These are phyloP conservation scores for Aspergillus bridgeri DNA, from an alignment of 495 filamentous ascomycete species.

Conservation along the genomic window DNA sequence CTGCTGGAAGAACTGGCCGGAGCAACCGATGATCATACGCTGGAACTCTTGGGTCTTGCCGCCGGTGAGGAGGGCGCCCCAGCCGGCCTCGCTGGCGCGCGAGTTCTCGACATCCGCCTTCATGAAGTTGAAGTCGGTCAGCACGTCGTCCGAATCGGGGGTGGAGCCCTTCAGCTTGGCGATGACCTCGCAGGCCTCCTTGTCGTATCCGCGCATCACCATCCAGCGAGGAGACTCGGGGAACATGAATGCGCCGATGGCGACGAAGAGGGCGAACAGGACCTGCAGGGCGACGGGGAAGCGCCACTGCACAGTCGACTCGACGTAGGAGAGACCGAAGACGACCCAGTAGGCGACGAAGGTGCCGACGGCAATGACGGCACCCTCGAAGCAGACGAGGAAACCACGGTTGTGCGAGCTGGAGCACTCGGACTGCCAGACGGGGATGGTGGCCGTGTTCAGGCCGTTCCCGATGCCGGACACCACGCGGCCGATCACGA, in stretches of 20 bases:
- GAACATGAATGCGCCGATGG: constrained; percentile 35
- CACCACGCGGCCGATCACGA: constrained; percentile 57
- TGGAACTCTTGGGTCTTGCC: constrained; percentile 20
- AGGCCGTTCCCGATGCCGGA: constrained; percentile 41
- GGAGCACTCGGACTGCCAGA: constrained; percentile 47
- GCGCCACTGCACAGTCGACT: constrained; percentile 39
- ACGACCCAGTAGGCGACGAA: constrained; percentile 36
- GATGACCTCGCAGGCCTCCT: constrained; percentile 22
- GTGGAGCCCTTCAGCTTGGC: constrained; percentile 25
- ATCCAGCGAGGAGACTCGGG: constrained; percentile 40
- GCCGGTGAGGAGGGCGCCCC: constrained; percentile 17
- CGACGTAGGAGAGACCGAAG: constrained; percentile 36
- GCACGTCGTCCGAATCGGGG: constrained; percentile 23
- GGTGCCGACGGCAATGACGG: constrained; percentile 50
- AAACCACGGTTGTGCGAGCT: constrained; percentile 26
- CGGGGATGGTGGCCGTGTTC: constrained; percentile 41
- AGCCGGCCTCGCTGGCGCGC: constrained; percentile 14
- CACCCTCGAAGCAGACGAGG: constrained; percentile 38
- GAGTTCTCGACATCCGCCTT: constrained; percentile 20
- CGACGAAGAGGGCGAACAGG: constrained; percentile 47
- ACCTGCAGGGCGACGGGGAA: constrained; percentile 31
- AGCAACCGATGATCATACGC: constrained; percentile 22
- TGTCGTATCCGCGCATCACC: background rate
- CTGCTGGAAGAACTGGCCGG: constrained; percentile 32
- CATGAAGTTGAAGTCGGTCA: constrained; percentile 29